phyloP scores from a whole-genome alignment of 2,329 filamentous ascomycete genomes.

The Cercospora beticola region DNA sequence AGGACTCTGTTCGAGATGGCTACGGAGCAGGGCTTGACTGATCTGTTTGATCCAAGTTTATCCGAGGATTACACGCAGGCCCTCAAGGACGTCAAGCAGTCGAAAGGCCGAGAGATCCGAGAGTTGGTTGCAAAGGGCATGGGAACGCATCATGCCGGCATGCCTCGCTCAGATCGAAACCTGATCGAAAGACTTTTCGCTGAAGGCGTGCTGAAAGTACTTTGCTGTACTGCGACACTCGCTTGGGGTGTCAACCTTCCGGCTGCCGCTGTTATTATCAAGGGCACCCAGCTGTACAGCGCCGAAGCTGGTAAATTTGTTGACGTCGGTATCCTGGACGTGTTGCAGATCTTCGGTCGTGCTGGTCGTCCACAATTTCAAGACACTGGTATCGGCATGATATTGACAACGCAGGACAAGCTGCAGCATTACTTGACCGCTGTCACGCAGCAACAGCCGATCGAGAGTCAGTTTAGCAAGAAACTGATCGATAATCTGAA shows the following conservation, averaged over 20 bases:
- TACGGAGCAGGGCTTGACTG: constrained; percentile 71
- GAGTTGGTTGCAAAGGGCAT: constrained; percentile 89
- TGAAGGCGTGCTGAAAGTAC: constrained; percentile 90
- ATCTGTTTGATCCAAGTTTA: constrained; percentile 77
- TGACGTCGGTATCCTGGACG: constrained; percentile 92
- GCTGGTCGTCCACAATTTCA: constrained; percentile 97
- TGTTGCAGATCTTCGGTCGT: constrained; percentile 97
- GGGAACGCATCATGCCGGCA: constrained; percentile 93
- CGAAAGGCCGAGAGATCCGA: constrained; percentile 80
- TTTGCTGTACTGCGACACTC: constrained; percentile 96
- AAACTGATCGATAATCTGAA: constrained; percentile 97
- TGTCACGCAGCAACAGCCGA: constrained; percentile 92
- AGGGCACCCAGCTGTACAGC: constrained; percentile 96
- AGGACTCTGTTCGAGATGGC: constrained; percentile 85
- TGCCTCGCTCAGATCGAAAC: constrained; percentile 91
- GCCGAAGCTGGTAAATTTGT: constrained; percentile 95
- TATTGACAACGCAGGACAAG: constrained; percentile 94
- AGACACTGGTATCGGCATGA: constrained; percentile 96
- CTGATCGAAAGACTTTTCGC: constrained; percentile 90
- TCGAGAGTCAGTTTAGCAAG: constrained; percentile 92
- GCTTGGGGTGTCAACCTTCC: constrained; percentile 99
- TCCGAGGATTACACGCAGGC: constrained; percentile 81
- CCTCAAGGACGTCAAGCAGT: constrained; percentile 78
- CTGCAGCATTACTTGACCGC: constrained; percentile 86
- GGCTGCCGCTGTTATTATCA: constrained; percentile 94